Evolutionary conservation across 163 green algal species (phyloP), one percentile per base, ranked within the genome.

Genomic region (Chloromonas sp.): DNA sequence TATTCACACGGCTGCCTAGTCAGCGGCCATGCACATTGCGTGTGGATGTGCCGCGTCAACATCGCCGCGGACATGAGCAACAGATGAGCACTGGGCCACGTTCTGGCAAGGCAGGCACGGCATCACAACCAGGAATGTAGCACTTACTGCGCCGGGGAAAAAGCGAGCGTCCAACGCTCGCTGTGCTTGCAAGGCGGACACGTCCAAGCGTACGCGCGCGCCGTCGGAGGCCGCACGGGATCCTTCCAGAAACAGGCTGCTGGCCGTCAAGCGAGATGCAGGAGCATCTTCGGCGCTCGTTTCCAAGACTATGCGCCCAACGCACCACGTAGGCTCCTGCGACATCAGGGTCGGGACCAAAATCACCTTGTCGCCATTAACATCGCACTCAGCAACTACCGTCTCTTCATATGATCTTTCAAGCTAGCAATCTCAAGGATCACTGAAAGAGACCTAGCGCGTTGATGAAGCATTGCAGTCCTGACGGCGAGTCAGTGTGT

Each of bases 201-300:
- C 84, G 82, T 97, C 93, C 36, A 98, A 88, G 36, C 82, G 77
- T 14, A 93, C 92, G 0, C 95, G 84, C 11, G 87, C 87, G 0
- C 95, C 95, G 57, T 86, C 88, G 60, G 89, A 94, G 59, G 71
- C 79, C 79, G 83, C 81, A 8, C 91, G 71, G 83, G 87, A 91
- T 61, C 95, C 95, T 88, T 98, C 95, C 78, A 98, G 90, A 86
- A 95, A 81, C 61, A 97, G 71, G 13, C 5, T 58, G 71, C 13
- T 14, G 2, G 71, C 71, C 36, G 13, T 36, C 5, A 79, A 14
- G 13, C 13, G 13, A 11, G 13, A 11, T 3, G 86, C 92, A 77
- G 92, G 86, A 8, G 89, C 86, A 14, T 58, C 88, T 3, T 93
- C 95, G 71, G 92, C 88, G 62, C 92, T 91, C 2, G 87, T 81